Percentiles rank a stretch among this genome's conserved stretches.
Evolutionary conservation across 371 early-diverging fungal genomes (phyloP).

Genomic region (Mortierella sp.): DNA sequence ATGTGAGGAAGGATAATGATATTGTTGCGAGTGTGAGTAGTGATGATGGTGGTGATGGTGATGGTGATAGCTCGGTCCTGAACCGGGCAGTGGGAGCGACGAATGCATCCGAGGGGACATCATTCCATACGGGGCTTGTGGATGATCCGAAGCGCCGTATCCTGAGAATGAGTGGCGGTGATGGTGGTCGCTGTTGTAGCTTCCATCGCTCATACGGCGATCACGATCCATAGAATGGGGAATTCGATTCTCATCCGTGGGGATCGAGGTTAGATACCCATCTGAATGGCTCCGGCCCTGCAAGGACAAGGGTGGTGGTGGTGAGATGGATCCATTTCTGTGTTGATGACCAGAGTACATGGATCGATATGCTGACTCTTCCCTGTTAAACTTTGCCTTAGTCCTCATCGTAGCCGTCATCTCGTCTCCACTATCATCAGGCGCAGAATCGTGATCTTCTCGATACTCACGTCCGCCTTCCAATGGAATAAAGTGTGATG

Average conservation of each 20-base stretch:
- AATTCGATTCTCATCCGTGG: constrained; percentile 23
- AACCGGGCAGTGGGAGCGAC: background rate
- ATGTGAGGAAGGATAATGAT: constrained; percentile 1
- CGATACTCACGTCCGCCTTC: background rate
- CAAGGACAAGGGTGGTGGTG: constrained; percentile 7
- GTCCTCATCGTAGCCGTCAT: background rate
- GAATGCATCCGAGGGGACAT: constrained; percentile 14
- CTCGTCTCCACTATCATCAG: background rate
- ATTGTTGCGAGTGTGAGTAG: constrained; percentile 24
- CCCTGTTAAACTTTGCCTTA: constrained; percentile 1
- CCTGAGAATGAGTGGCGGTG: constrained; percentile 29
- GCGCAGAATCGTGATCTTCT: background rate
- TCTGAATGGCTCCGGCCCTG: constrained; percentile 19
- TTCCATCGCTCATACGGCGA: background rate
- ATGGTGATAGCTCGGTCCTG: background rate
- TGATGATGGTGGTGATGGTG: constrained; percentile 11
- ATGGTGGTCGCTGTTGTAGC: background rate
- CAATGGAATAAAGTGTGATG: constrained; percentile 36
- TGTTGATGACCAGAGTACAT: background rate
- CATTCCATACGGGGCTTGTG: background rate
- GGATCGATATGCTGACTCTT: background rate
- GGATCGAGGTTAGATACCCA: constrained; percentile 3
- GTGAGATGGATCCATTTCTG: constrained; percentile 5
- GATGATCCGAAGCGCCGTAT: background rate
- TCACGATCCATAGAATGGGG: background rate